Percentiles rank a stretch among this genome's conserved stretches.
These are phyloP conservation scores for Trematosphaeria pertusa DNA, from an alignment of 2,329 filamentous ascomycete genomes.

Conservation along the genomic window DNA sequence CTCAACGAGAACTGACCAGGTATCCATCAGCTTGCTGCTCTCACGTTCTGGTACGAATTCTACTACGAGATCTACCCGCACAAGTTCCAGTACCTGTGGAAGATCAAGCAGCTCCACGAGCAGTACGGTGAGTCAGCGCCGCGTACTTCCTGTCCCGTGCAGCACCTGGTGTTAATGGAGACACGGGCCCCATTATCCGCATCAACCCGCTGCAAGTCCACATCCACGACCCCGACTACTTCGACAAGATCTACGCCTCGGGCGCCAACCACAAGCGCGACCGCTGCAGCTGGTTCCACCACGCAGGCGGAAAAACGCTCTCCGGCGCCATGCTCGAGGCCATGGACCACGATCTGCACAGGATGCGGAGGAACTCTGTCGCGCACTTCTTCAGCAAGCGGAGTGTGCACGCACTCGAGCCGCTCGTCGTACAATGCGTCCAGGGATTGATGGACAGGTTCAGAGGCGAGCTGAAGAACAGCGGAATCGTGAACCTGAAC, in stretches of 20 bases:
- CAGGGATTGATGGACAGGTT: constrained; percentile 5
- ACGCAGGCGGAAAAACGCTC: constrained; percentile 7
- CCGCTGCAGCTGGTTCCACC: constrained; percentile 11
- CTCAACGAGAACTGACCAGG: background rate
- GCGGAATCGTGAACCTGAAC: constrained; percentile 11
- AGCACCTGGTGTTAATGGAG: too few species aligned
- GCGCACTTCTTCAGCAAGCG: constrained; percentile 34
- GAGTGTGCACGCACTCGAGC: constrained; percentile 21
- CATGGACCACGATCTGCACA: constrained; percentile 32
- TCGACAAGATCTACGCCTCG: constrained; percentile 22
- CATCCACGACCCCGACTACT: constrained; percentile 23
- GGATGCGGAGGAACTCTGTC: constrained; percentile 24
- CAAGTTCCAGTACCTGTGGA: constrained; percentile 27
- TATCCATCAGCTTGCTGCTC: constrained; percentile 19
- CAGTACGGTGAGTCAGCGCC: constrained; percentile 28
- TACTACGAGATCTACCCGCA: constrained; percentile 37
- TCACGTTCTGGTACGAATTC: constrained; percentile 36
- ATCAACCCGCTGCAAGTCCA: constrained; percentile 25
- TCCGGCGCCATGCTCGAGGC: constrained; percentile 18
- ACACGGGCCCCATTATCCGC: constrained; percentile 17
- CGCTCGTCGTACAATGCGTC: constrained; percentile 17
- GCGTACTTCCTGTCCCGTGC: too few species aligned
- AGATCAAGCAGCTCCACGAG: constrained; percentile 38
- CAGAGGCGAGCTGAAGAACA: background rate
- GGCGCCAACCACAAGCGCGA: constrained; percentile 17